Evolutionary conservation across 2,329 filamentous ascomycete species (phyloP).

Genomic region (Microdochium trichocladiopsis): DNA sequence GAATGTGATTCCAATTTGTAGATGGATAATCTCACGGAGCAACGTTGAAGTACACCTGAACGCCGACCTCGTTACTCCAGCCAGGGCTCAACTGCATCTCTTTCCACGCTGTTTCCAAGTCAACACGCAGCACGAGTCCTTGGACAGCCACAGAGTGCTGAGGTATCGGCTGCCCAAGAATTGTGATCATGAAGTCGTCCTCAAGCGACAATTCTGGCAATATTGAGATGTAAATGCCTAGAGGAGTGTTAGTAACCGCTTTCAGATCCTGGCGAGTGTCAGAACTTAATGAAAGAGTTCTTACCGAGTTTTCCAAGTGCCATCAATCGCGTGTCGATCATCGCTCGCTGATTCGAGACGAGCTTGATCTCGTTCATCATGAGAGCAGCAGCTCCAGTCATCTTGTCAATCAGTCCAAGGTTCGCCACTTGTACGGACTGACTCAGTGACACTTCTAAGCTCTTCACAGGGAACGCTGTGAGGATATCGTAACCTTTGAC

Average conservation of each 20-base stretch:
- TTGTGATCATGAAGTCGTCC: constrained; percentile 64
- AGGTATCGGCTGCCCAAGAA: constrained; percentile 66
- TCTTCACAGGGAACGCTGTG: constrained; percentile 53
- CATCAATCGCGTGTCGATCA: background rate
- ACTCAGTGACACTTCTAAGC: background rate
- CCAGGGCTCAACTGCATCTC: constrained; percentile 61
- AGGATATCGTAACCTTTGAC: constrained; percentile 73
- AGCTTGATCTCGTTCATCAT: constrained; percentile 1
- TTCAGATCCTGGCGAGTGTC: background rate
- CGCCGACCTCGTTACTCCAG: constrained; percentile 73
- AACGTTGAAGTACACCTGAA: constrained; percentile 52
- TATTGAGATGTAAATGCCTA: constrained; percentile 70
- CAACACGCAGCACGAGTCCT: constrained; percentile 64
- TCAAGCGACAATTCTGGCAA: constrained; percentile 54
- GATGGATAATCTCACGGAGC: constrained; percentile 15
- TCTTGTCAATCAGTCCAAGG: background rate
- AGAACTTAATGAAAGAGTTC: background rate
- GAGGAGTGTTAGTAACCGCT: constrained; percentile 4
- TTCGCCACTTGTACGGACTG: background rate
- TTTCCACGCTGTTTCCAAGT: constrained; percentile 71
- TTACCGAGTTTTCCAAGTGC: background rate
- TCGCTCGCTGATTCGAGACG: background rate
- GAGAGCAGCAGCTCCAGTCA: background rate
- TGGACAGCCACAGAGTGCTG: constrained; percentile 55
- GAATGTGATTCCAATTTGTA: too few species aligned